Percentiles rank a stretch among this genome's conserved stretches.
Evolutionary conservation across 2,329 filamentous ascomycete genomes (phyloP).

Genomic region (Calonectria pteridis): DNA sequence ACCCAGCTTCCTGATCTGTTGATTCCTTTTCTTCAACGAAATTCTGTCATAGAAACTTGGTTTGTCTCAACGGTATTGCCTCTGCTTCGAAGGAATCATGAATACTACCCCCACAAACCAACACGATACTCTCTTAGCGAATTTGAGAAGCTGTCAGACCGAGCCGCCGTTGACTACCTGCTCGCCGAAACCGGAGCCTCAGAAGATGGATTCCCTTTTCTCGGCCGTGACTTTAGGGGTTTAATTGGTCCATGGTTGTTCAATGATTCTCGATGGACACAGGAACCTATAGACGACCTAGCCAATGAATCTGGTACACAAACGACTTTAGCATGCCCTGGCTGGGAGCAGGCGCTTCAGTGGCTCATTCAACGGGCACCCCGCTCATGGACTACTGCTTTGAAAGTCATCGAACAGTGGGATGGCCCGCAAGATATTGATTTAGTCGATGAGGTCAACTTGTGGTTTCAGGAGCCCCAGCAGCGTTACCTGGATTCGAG

Average conservation of each 20-base stretch:
- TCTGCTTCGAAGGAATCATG: constrained; percentile 74
- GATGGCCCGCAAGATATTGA: constrained; percentile 79
- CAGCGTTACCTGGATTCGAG: constrained; percentile 70
- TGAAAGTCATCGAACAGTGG: constrained; percentile 77
- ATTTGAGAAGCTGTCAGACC: constrained; percentile 73
- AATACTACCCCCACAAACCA: constrained; percentile 72
- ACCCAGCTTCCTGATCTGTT: constrained; percentile 76
- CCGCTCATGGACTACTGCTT: constrained; percentile 71
- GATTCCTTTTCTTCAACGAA: constrained; percentile 74
- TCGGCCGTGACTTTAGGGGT: constrained; percentile 75
- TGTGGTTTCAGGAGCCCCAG: constrained; percentile 71
- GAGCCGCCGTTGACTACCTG: constrained; percentile 70
- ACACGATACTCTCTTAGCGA: constrained; percentile 67
- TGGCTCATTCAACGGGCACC: constrained; percentile 75
- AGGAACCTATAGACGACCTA: constrained; percentile 15
- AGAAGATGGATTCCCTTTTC: constrained; percentile 53
- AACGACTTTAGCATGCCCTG: constrained; percentile 59
- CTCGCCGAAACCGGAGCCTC: constrained; percentile 66
- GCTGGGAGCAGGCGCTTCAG: constrained; percentile 77
- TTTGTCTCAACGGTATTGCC: constrained; percentile 77
- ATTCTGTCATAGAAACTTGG: constrained; percentile 74
- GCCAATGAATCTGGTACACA: constrained; percentile 44
- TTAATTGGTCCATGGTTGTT: constrained; percentile 82
- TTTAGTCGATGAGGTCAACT: constrained; percentile 68
- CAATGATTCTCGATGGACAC: constrained; percentile 69